Conservation (phyloP, 2,329 filamentous ascomycete genomes). For the Nemania bipapillata region DNA sequence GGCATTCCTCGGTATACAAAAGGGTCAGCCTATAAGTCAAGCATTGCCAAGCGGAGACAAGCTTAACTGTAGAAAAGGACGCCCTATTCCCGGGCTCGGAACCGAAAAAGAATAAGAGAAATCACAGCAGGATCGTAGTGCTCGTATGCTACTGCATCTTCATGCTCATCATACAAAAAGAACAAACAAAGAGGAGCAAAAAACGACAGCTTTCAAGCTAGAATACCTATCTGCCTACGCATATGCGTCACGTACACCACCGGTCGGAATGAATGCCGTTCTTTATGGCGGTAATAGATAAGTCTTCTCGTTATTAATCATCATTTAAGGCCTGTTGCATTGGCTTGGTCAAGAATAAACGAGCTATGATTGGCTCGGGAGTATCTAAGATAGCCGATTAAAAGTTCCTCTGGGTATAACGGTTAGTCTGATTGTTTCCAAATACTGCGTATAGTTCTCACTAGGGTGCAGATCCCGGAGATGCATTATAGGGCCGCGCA, state of each 20-base stretch:
- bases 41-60: constrained; percentile 19
- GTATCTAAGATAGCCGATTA: constrained; percentile 37
- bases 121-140: background rate
- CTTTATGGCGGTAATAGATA: background rate
- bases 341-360: constrained; percentile 17
- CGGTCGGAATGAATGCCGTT: background rate
- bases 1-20: constrained; percentile 18
- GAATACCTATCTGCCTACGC: background rate
- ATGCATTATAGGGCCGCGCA: constrained; percentile 24
- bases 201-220: background rate
- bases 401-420: constrained; percentile 30
- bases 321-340: constrained; percentile 8
- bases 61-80: background rate
- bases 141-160: background rate
- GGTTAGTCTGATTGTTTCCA: constrained; percentile 32
- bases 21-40: constrained; percentile 22
- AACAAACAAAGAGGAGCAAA: background rate
- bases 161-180: background rate
- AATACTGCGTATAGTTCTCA: constrained; percentile 33
- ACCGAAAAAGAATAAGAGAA: constrained; percentile 7
- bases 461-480: constrained; percentile 31
- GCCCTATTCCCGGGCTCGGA: constrained; percentile 17
- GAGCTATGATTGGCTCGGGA: constrained; percentile 35
- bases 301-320: background rate
- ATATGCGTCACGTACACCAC: no score